These are phyloP conservation scores for Daldinia loculata DNA, from an alignment of 495 filamentous ascomycete genomes.

Conservation along the genomic window DNA sequence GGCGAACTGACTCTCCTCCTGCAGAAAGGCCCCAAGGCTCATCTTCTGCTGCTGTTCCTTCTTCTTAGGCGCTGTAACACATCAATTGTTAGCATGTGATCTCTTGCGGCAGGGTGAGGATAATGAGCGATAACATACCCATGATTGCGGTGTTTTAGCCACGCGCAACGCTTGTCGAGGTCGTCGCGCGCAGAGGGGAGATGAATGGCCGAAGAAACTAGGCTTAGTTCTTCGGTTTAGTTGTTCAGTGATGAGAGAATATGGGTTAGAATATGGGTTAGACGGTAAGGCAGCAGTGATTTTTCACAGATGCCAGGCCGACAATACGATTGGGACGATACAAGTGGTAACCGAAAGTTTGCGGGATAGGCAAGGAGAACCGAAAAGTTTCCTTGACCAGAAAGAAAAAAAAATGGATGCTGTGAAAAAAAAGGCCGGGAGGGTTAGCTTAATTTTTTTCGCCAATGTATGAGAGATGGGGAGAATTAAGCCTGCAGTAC, in stretches of 20 bases:
- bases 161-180: slow-evolving; percentile 54
- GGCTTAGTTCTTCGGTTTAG: slow-evolving; percentile 21
- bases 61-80: slow-evolving; percentile 79
- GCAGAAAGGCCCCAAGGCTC: slow-evolving; percentile 90
- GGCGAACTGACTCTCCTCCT: slow-evolving; percentile 76
- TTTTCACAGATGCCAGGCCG: slow-evolving; percentile 19
- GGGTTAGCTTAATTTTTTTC: slow-evolving; percentile 38
- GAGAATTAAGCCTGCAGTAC: slow-evolving; percentile 18
- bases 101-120: slow-evolving; percentile 14
- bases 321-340: slow-evolving; percentile 24
- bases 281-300: slow-evolving; percentile 12
- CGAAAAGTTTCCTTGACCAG: slow-evolving; percentile 36
- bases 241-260: slow-evolving; percentile 3
- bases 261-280: neutral
- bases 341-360: slow-evolving; percentile 21
- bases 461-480: slow-evolving; percentile 23
- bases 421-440: slow-evolving; percentile 38
- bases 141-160: slow-evolving; percentile 77
- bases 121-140: slow-evolving; percentile 67
- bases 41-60: slow-evolving; percentile 90
- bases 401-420: slow-evolving; percentile 36
- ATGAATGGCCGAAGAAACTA: slow-evolving; percentile 40
- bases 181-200: slow-evolving; percentile 55
- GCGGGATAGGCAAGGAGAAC: slow-evolving; percentile 30
- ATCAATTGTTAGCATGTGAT: slow-evolving; percentile 36